Evolutionary conservation across 2,329 filamentous ascomycete species (phyloP), one percentile per base, ranked within the genome.

Genomic region (Zymoseptoria tritici): DNA sequence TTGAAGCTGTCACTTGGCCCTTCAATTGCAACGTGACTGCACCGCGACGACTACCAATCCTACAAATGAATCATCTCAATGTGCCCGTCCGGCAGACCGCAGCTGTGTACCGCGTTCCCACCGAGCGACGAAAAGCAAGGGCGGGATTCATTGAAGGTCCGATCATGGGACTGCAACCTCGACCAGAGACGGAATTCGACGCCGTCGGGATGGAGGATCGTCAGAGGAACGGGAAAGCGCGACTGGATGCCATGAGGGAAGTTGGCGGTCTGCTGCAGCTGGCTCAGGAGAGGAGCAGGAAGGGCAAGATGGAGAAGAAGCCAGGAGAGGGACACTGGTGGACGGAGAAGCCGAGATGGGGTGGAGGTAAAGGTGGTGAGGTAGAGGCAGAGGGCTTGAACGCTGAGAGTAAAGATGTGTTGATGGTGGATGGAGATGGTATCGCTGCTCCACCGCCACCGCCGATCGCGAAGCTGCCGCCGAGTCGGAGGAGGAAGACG

Each of bases 321-420:
- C 77, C 81, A 3, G 81, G 82, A 1, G 79, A 83, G 64, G 81
- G 80, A 2, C 78, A 83, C 66, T 87, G 84, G 84, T 87, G 82
- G 82, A 81, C 82, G 2, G 78, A 73, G 2, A 76, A 73, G 56
- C 78, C 80, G 24, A 77, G 84, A 57, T 86, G 82, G 78, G 83
- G 84, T 56, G 83, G 83, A 22, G 79, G 78, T 11, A 69, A 72
- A n/a, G 78, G 78, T 19, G 77, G 75, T 46, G 77, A 79, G 59
- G 70, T 76, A 19, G 76, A 74, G 49, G 57, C 59, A 62, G 56
- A 64, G 53, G 57, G 55, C 63, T 16, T 49, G 20, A 53, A 55
- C 62, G 66, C 67, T 58, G 64, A 74, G 56, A 64, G 63, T 9
- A 68, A 64, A 24, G 55, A 71, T 55, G 63, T 65, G 19, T 31